Conservation (phyloP, 2,329 filamentous ascomycete genomes). For the Sporothrix brunneoviolacea region DNA sequence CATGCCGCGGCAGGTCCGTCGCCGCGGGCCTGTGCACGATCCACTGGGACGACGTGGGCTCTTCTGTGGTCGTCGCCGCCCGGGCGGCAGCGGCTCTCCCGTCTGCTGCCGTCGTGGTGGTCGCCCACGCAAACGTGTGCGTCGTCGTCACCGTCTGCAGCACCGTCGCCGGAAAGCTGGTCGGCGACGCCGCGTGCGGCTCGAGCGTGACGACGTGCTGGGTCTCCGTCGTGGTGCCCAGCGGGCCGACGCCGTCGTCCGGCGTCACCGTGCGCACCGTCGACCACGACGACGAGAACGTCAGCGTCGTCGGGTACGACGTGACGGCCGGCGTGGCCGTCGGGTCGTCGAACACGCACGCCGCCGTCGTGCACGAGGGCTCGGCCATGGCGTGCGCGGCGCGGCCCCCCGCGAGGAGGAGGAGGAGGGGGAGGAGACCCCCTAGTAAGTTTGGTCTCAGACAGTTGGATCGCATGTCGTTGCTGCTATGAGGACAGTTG, state of each 20-base stretch:
- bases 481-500: no score
- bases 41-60: not conserved
- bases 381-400: not conserved
- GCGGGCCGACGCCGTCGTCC: not conserved
- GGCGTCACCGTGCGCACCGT: not conserved
- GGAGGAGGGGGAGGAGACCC: no score
- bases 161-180: constrained; percentile 4
- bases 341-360: constrained; percentile 6
- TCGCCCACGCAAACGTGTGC: not conserved
- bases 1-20: constrained; percentile 1
- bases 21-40: not conserved
- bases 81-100: not conserved
- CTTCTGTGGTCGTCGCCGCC: not conserved
- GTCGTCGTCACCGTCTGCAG: constrained; percentile 1
- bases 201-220: constrained; percentile 4
- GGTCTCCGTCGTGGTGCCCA: constrained; percentile 6
- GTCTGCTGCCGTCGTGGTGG: no score
- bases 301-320: constrained; percentile 7
- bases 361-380: constrained; percentile 3
- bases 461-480: no score
- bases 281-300: constrained; percentile 1
- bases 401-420: not conserved
- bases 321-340: constrained; percentile 4
- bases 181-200: not conserved
- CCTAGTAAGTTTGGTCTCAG: no score